Base-by-base conservation (phyloP, 176 grass and related monocot species). In the Hsuehochloa calcarea region DNA sequence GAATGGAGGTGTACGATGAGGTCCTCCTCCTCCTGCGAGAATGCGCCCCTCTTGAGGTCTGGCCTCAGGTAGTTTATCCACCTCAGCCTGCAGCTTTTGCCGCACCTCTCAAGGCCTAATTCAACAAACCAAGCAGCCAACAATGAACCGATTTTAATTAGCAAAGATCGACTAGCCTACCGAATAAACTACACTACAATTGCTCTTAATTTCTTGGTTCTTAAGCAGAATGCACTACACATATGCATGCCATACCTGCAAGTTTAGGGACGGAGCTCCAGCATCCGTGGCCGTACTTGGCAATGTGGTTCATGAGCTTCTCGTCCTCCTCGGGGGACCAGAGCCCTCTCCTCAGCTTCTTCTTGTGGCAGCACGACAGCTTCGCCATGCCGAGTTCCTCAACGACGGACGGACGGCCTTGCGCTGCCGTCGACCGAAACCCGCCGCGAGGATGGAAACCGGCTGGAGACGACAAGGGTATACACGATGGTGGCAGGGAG, bases 1-100 rank as follows among this genome's bases (percentile, higher is more conserved):
- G 90, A 88, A 37, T 94, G 92, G 87, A 94, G 89, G 27, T 79
- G 84, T 44, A 94, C 85, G 87, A 94, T 94, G 78, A 87, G 80
- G 87, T 90, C 89, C 70, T 94, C 92, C 58, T 94, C 92, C 66
- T 94, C 90, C 52, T 92, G 92, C 25, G 92, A 89, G 87, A 94
- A 94, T 9, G 92, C 89, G 40, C 92, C 92, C 74, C 92, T 78
- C 75, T 94, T 94, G 14, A 94, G 92, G 76, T 92, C 92, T 64
- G 92, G 92, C 85, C 92, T 87, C 84, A 94, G 88, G 83, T 94
- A 94, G 85, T 94, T 94, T 90, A 94, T 94, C 92, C 92, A 94
- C 65, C 92, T 92, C 74, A 94, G 64, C 70, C 92, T 74, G 88
- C 92, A 94, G 84, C 92, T 94, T 80, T 94, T 94, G 82, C 92